These are phyloP conservation scores for Thuidium tamariscinum DNA, from an alignment of 225 moss, liverwort and hornwort genomes.

Conservation along the genomic window DNA sequence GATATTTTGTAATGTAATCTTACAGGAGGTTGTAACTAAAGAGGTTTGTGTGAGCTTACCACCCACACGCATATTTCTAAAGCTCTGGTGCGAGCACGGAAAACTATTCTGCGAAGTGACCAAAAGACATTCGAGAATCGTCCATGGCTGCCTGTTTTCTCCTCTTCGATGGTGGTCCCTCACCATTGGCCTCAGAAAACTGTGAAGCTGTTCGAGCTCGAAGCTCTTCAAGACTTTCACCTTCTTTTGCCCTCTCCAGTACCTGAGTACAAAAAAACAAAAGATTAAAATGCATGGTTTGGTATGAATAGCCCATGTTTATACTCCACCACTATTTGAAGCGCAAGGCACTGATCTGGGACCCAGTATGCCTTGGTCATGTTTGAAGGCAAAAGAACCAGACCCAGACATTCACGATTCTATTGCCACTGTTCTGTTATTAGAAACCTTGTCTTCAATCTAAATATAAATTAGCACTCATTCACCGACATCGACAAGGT, in stretches of 20 bases:
- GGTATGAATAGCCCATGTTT: neutral
- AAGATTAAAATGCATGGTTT: neutral
- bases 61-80: neutral
- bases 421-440: neutral
- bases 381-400: neutral
- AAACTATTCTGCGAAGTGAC: constrained; percentile 21
- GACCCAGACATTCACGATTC: neutral
- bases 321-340: neutral
- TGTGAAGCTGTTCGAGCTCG: constrained; percentile 69
- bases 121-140: constrained; percentile 39
- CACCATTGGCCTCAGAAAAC: constrained; percentile 62
- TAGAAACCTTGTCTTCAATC: neutral
- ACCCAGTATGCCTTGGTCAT: neutral
- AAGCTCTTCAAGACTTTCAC: constrained; percentile 82
- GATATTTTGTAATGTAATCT: neutral
- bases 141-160: constrained; percentile 35
- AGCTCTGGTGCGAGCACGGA: neutral
- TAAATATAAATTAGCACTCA: neutral
- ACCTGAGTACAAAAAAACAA: constrained; percentile 31
- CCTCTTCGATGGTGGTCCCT: constrained; percentile 42
- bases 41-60: neutral
- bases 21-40: neutral
- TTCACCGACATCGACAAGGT: neutral
- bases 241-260: constrained; percentile 82
- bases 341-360: neutral